Evolutionary conservation across 108 stramenopile species (phyloP).

Genomic region (Parmales sp.): DNA sequence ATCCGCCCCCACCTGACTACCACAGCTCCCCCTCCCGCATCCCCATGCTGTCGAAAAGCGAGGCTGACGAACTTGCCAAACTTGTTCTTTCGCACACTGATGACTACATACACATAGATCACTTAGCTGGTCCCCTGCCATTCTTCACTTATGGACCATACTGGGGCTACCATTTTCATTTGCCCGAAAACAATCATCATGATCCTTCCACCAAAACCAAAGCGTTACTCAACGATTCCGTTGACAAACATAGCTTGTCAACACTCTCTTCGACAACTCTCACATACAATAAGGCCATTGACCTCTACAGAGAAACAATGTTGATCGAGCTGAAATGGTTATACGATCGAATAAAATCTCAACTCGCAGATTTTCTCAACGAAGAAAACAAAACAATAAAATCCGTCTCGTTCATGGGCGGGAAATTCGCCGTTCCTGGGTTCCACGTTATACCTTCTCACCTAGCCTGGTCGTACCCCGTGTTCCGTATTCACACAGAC

Average conservation of each 20-base stretch:
- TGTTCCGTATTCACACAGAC: background rate
- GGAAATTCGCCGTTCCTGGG: background rate
- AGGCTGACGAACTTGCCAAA: background rate
- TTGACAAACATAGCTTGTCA: too few relatives aligned
- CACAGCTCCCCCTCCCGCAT: background rate
- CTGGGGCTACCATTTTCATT: constrained; percentile 10
- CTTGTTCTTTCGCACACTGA: background rate
- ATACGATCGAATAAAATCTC: background rate
- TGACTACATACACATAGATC: background rate
- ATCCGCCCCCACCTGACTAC: background rate
- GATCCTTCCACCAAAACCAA: too few relatives aligned
- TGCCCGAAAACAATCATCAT: too few relatives aligned
- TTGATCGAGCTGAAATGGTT: background rate
- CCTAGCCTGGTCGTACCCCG: background rate
- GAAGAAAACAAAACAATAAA: too few relatives aligned
- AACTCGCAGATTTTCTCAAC: background rate
- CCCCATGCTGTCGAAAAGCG: background rate
- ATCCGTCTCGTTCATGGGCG: background rate
- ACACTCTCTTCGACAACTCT: background rate
- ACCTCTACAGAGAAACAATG: background rate
- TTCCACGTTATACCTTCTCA: constrained; percentile 3
- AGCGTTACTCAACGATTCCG: too few relatives aligned
- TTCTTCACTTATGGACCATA: constrained; percentile 8
- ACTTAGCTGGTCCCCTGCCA: background rate
- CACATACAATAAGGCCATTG: background rate